Evolutionary conservation across 2,329 filamentous ascomycete species (phyloP), one percentile per base, ranked within the genome.

Genomic region (Talaromyces atroroseus): DNA sequence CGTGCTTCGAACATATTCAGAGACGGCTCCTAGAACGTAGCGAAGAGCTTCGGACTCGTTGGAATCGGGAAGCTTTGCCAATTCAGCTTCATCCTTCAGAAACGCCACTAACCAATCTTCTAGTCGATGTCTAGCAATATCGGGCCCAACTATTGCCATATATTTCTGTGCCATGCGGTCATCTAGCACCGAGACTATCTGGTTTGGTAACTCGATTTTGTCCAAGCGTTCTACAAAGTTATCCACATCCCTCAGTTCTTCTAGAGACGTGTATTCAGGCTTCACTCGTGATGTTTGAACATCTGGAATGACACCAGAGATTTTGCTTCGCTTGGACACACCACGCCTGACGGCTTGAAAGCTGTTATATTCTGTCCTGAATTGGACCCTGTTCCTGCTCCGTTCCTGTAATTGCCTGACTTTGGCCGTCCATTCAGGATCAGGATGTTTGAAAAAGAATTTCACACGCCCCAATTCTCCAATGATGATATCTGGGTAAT

Each of bases 401-500:
- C 74, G 78, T 60, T 84, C 82, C 66, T 89, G 88, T 38, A 95
- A 85, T 51, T 82, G 78, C 49, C 82, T 81, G 8, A 92, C 78
- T 62, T 84, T 83, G 55, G 80, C 77, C 54, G 84, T 80, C 90
- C 90, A 95, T 72, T 88, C 82, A 3, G 77, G 76, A 67, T 92
- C 87, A n/a, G 88, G 88, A 66, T 89, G 86, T 78, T 87, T 68
- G 60, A 66, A 69, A 49, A 64, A 71, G 60, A 66, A 69, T 21
- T 65, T 68, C 38, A 66, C 61, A 20, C 65, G 77, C 29, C 83
- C 81, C 3, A 82, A 77, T 61, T 87, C 86, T 21, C 87, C 88
- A 14, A 92, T 81, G 58, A 95, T 89, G 54, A 95, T 89, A 68
- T 95, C 90, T 0, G 90, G 90, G 65, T 92, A 95, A 71, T 92